Evolutionary conservation across 768 basidiomycete species (phyloP).

Genomic region (Gymnopilus junonius): DNA sequence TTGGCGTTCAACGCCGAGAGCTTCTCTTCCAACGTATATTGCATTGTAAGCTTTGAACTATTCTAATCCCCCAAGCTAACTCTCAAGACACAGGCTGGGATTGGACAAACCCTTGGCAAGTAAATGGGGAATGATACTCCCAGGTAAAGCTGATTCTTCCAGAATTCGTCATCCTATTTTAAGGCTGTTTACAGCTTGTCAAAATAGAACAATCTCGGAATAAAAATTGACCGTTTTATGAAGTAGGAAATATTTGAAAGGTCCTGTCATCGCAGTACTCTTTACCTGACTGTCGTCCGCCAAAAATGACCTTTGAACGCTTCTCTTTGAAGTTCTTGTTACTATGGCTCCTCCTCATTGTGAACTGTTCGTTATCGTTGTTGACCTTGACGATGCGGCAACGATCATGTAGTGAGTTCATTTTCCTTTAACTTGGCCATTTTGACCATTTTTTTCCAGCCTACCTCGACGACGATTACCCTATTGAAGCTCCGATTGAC

Average conservation of each 20-base stretch:
- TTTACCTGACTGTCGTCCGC: not conserved
- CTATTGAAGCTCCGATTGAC: constrained; percentile 11
- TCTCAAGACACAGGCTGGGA: too few species aligned
- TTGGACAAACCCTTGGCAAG: too few species aligned
- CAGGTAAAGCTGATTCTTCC: too few species aligned
- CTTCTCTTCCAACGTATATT: too few species aligned
- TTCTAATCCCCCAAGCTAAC: too few species aligned
- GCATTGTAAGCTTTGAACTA: too few species aligned
- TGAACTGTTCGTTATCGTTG: not conserved
- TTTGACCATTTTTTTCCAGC: not conserved
- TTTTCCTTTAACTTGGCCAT: not conserved
- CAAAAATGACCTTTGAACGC: not conserved
- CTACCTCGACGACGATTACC: not conserved
- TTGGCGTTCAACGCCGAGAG: too few species aligned
- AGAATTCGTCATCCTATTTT: not conserved
- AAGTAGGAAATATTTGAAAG: not conserved
- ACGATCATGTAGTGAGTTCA: not conserved
- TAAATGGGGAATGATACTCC: too few species aligned
- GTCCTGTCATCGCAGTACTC: too few species aligned
- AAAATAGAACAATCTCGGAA: not conserved
- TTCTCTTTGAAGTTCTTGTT: not conserved
- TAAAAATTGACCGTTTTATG: not conserved
- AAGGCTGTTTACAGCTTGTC: not conserved
- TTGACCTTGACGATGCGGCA: not conserved
- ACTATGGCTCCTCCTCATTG: not conserved